These are phyloP conservation scores for Triglochin maritima DNA, from an alignment of 106 monocot genomes.

Conservation along the genomic window DNA sequence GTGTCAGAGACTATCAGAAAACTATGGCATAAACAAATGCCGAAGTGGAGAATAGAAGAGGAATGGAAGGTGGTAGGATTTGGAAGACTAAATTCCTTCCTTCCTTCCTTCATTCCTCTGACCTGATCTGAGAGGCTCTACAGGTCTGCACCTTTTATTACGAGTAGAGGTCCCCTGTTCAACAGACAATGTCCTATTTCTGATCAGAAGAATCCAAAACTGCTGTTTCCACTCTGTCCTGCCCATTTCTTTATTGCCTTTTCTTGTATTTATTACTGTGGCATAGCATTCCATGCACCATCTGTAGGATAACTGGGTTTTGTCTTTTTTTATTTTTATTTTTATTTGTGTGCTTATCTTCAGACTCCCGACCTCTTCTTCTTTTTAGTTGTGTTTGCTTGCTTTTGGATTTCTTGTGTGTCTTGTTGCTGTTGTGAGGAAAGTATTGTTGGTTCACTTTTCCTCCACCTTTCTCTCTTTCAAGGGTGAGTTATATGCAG, in stretches of 20 bases:
- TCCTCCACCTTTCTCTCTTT: conserved; percentile 1
- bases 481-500: conserved; percentile 4
- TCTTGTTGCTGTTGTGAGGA: conserved; percentile 13
- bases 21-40: conserved; percentile 3
- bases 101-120: conserved; percentile 29
- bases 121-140: background rate
- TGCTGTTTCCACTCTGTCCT: conserved; percentile 24
- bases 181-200: conserved; percentile 46
- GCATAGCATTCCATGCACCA: background rate
- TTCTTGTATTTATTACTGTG: background rate
- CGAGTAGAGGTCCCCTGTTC: conserved; percentile 63
- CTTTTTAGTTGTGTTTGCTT: conserved; percentile 15
- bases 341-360: conserved; percentile 6
- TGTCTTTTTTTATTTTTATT: too few species aligned
- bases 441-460: background rate
- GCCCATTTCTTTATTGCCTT: background rate
- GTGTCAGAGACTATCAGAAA: conserved; percentile 5
- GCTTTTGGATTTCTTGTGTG: conserved; percentile 42
- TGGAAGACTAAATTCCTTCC: conserved; percentile 17
- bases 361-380: conserved; percentile 7
- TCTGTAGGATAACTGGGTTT: background rate
- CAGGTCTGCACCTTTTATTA: conserved; percentile 29
- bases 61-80: conserved; percentile 6
- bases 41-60: background rate
- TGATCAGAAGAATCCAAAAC: conserved; percentile 37